Evolutionary conservation across 2,329 filamentous ascomycete species (phyloP), one percentile per base, ranked within the genome.

Genomic region (Penicillium sp.): DNA sequence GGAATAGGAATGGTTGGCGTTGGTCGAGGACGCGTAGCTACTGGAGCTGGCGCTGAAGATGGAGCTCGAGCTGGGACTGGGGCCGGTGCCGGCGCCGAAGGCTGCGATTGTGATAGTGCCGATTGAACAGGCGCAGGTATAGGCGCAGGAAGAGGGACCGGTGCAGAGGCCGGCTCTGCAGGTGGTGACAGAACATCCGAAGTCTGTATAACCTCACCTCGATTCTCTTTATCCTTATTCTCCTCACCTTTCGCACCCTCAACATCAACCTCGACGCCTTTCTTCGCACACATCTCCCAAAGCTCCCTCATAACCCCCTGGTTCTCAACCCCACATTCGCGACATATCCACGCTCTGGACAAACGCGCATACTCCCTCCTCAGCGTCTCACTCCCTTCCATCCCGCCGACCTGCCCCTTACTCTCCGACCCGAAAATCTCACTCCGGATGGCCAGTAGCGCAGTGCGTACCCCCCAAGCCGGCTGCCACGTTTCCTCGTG

Each of bases 401-500:
- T 78, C 0, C 94, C 94, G 11, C 94, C 94, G 1, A 99, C 78
- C 76, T 97, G 94, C 1, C 94, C 94, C 62, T 83, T 84, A 8
- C 89, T 85, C 61, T 92, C 89, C 3, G 88, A 92, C 69, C 95
- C 91, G 91, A 99, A 97, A 72, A 96, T 96, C 62, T 62, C 61
- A 5, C 84, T 88, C 48, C 94, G 78, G 44, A 97, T 83, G 5
- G 84, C 85, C 4, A 84, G 78, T 50, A 99, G 76, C 14, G 94
- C 92, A 4, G 94, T 97, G 53, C 94, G 82, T 9, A 99, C 87
- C 0, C 94, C 94, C 94, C 94, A 99, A 0, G 94, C 94, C 0
- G 94, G 94, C 79, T 96, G 92, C 94, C 94, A 99, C 14, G 90
- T 95, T 76, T 97, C 94, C 71, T 97, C 94, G 74, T 99, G 94